phyloP scores from a whole-genome alignment of 371 early-diverging fungal species.

The Apophysomyces variabilis region DNA sequence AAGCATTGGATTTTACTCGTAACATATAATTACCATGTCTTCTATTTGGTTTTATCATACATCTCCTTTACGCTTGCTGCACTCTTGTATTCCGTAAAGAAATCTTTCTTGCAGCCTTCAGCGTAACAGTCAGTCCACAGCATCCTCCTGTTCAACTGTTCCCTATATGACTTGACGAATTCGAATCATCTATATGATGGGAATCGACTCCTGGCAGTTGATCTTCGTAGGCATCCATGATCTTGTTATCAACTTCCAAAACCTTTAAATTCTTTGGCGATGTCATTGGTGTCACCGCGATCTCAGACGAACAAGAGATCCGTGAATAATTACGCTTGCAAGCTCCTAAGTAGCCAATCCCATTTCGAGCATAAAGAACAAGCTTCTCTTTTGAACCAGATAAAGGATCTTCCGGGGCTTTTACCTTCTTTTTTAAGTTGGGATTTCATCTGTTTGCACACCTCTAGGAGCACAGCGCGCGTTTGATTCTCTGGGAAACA shows the following conservation, averaged over 20 bases:
- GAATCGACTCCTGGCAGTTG: neutral
- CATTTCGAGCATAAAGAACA: conserved; percentile 2
- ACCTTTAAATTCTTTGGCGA: neutral
- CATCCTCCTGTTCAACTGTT: conserved; percentile 2
- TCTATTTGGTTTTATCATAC: neutral
- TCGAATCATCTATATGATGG: neutral
- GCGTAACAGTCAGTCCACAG: neutral
- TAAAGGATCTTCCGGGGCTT: conserved; percentile 10
- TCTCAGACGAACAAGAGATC: neutral
- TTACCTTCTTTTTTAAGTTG: conserved; percentile 12
- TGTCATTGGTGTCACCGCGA: neutral
- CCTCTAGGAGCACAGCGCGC: neutral
- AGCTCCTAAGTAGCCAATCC: neutral
- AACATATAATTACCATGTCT: neutral
- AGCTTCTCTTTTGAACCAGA: conserved; percentile 4
- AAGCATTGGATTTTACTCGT: neutral
- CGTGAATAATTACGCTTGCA: neutral
- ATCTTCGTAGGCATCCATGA: neutral
- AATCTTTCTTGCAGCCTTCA: conserved; percentile 2
- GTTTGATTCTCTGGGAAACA: neutral
- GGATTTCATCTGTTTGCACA: neutral
- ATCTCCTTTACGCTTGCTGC: conserved; percentile 2
- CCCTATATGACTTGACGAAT: neutral
- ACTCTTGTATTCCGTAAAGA: neutral
- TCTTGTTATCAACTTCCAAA: conserved; percentile 4